Evolutionary conservation across 179 eudicot species (phyloP), one percentile per base, ranked within the genome.

Genomic region (Silene noctiflora): DNA sequence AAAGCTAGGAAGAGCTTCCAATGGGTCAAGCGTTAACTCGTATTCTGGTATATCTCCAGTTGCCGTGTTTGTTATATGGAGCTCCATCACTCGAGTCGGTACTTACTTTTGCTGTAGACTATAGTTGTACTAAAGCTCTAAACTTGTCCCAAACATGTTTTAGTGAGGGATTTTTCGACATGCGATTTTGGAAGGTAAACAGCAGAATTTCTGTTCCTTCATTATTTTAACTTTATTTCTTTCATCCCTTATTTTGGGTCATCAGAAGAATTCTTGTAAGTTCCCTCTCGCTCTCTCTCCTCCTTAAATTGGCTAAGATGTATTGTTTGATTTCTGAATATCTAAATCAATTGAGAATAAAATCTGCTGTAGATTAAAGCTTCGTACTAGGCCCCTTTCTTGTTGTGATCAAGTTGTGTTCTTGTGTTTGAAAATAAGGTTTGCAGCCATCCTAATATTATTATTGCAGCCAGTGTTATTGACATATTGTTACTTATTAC

Each of bases 1-100:
- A 90, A 91, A 77, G 93, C 93, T 71, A 86, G 96, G 69, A 90
- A 88, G 86, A 88, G 91, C 77, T 91, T 85, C 89, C 96, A 91
- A 67, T 90, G 91, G 91, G 91, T 85, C 88, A 91, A 91, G 84
- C 96, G 93, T 82, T 91, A 76, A 81, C 8, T n/a, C 12, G 11
- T 33, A 21, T 62, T 12, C 42, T 7, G 66, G 42, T 56, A 58
- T 67, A 19, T 62, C 53, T 72, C 24, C 80, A 46, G 13, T 60
- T 77, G 22, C 46, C 59, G 35, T 48, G 70, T 39, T 77, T 35
- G 51, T 62, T 69, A 61, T 63, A 17, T 10, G 35, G 64, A 55
- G 63, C 7, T 39, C 27, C 71, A 67, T 67, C 27, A 39, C 14
- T 22, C 2, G 25, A 22, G 55, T 67, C 14, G 55, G 17, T 39